Percentiles rank a stretch among this genome's conserved stretches.
Evolutionary conservation across 2,329 filamentous ascomycete genomes (phyloP).

Genomic region (Apiospora sp.): DNA sequence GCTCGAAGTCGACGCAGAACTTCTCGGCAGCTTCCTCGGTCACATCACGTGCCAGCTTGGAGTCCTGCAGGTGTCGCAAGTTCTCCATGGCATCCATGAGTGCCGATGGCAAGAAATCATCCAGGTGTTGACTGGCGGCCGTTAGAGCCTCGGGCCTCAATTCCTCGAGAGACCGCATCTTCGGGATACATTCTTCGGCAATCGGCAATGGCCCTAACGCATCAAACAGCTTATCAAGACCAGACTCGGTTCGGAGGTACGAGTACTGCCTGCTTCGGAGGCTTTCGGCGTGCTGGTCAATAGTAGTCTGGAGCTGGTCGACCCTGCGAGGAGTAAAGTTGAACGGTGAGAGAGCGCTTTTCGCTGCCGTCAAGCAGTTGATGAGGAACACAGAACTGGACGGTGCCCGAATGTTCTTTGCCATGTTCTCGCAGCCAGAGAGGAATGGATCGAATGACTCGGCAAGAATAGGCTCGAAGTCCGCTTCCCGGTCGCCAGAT

Average conservation of each 20-base stretch:
- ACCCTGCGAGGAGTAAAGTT: constrained; percentile 68
- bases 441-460: constrained; percentile 90
- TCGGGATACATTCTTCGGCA: constrained; percentile 58
- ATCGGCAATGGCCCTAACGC: constrained; percentile 54
- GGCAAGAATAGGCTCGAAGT: constrained; percentile 77
- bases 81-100: constrained; percentile 91
- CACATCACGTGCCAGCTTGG: constrained; percentile 74
- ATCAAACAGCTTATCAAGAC: constrained; percentile 69
- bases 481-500: constrained; percentile 65
- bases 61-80: constrained; percentile 76
- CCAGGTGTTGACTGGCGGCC: constrained; percentile 76
- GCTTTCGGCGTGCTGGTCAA: constrained; percentile 62
- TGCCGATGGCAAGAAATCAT: constrained; percentile 91
- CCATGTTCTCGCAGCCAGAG: constrained; percentile 74
- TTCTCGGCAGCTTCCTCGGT: constrained; percentile 83
- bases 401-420: constrained; percentile 65
- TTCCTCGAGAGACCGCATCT: constrained; percentile 60
- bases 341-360: constrained; percentile 63
- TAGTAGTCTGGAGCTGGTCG: constrained; percentile 61
- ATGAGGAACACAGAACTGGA: constrained; percentile 73
- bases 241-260: constrained; percentile 79
- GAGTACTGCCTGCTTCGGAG: constrained; percentile 73
- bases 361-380: constrained; percentile 73
- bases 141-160: constrained; percentile 70
- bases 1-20: constrained; percentile 87